Conservation (phyloP, 1,284 basidiomycete genomes). For the Earliella scabrosa region DNA sequence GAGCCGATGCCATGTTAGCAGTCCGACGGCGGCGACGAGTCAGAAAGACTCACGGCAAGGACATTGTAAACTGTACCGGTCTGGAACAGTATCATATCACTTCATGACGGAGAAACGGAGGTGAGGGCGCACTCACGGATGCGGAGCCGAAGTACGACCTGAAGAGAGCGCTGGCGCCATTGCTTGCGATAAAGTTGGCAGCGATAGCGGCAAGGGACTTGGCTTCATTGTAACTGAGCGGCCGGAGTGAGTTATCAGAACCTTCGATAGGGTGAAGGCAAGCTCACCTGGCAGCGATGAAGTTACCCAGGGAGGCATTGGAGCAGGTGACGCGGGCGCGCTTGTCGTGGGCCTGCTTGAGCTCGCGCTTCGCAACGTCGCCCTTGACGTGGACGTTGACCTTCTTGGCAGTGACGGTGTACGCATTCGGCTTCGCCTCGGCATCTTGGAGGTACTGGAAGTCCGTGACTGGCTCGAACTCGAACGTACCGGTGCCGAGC, state of each 20-base stretch:
- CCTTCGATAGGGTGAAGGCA: background rate
- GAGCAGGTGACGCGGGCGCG: constrained; percentile 27
- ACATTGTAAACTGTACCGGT: constrained; percentile 20
- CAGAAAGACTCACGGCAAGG: constrained; percentile 8
- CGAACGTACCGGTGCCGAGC: constrained; percentile 23
- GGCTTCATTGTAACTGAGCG: constrained; percentile 25
- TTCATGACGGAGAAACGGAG: background rate
- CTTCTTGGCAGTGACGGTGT: constrained; percentile 15
- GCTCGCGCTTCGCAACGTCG: constrained; percentile 27
- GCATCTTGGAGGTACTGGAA: constrained; percentile 27
- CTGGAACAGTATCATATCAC: background rate
- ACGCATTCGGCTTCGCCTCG: constrained; percentile 17
- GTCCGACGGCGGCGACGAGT: no score
- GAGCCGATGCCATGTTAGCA: background rate
- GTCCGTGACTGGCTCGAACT: constrained; percentile 18
- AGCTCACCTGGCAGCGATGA: constrained; percentile 26
- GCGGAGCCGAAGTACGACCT: constrained; percentile 28
- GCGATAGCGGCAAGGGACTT: constrained; percentile 29
- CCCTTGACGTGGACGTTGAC: constrained; percentile 21
- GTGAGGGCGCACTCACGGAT: constrained; percentile 8
- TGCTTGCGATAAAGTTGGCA: constrained; percentile 22
- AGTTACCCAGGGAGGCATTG: constrained; percentile 19
- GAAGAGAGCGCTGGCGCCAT: constrained; percentile 29
- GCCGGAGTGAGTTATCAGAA: background rate
- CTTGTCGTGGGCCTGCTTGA: constrained; percentile 24